Conservation (phyloP, 768 basidiomycete species). For the Lactifluus subvellereus region DNA sequence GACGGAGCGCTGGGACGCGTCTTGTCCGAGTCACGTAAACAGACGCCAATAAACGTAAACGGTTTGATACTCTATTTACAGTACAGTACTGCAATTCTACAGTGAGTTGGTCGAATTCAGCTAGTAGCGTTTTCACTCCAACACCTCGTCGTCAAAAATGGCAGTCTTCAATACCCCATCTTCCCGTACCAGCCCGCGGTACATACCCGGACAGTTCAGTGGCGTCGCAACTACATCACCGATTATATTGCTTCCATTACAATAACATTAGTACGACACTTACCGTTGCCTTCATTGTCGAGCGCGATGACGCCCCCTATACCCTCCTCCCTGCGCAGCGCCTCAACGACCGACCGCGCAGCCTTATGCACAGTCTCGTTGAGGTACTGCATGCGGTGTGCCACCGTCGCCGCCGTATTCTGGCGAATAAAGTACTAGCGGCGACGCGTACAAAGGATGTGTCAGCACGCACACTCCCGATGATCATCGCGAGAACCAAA, state of each 20-base stretch:
- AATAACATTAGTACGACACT: constrained; percentile 19
- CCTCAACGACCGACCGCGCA: constrained; percentile 47
- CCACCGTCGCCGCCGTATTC: constrained; percentile 60
- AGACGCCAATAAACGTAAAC: constrained; percentile 12
- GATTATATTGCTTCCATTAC: neutral
- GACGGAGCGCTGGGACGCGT: constrained; percentile 8
- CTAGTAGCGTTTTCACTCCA: constrained; percentile 13
- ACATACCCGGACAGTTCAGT: constrained; percentile 77
- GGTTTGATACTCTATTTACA: neutral
- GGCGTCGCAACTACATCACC: constrained; percentile 54
- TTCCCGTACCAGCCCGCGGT: constrained; percentile 63
- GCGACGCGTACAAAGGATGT: no score
- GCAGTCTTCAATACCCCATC: constrained; percentile 71
- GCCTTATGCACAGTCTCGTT: constrained; percentile 54
- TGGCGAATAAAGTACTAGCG: constrained; percentile 71
- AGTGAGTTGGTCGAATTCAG: no score
- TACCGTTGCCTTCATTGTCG: constrained; percentile 65
- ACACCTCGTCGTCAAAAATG: constrained; percentile 65
- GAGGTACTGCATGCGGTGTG: constrained; percentile 56
- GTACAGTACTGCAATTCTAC: neutral
- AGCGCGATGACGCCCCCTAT: constrained; percentile 72
- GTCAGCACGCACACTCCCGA: neutral
- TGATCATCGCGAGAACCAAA: constrained; percentile 11
- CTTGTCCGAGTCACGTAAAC: constrained; percentile 10
- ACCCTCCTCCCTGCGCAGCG: constrained; percentile 54